Evolutionary conservation across 805 yeast genomes (phyloP), one percentile per base, ranked within the genome.

Genomic region (Kodamaea lidongshanica): DNA sequence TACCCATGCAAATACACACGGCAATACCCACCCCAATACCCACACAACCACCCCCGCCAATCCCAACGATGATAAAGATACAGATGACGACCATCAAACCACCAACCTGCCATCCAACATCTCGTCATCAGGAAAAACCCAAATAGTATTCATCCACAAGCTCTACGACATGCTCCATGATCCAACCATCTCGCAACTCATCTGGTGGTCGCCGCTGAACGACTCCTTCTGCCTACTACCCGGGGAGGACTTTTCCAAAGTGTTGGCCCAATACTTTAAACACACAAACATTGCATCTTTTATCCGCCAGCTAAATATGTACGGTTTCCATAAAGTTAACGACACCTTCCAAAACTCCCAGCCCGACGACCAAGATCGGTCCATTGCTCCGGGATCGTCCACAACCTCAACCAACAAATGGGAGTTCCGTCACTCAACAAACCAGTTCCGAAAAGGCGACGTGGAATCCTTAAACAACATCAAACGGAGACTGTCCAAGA

Each of bases 161-260:
- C 70, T 89, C 15, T 88, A 84, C 64, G 77, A 80, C 40, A 89
- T 89, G 94, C 69, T 89, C 28, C 94, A 88, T 45, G 96, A 89
- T 50, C 62, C 64, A 3, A 56, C 71, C 16, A 61, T 89, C 19
- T 61, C 72, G 34, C 92, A 81, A 48, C 66, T 89, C 21, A 89
- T 89, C 14, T 79, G 89, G 77, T 89, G 97, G 96, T 58, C 85
- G 1, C 65, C 73, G 7, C 47, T 75, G 7, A 72, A 73, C 37
- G 83, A 78, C 40, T 74, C 88, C 4, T 92, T 92, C 45, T 71
- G 76, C 33, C 74, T 89, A n/a, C 58, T 72, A 4, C 96, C 96
- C 1, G 79, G 81, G 29, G 95, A 88, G 52, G 88, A 80, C 52
- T 88, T 92, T 48, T 74, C 89, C 32, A 77, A 79, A 48, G 88